Conservation (phyloP, 306 rosid genomes). For the Benincasa hispida region DNA sequence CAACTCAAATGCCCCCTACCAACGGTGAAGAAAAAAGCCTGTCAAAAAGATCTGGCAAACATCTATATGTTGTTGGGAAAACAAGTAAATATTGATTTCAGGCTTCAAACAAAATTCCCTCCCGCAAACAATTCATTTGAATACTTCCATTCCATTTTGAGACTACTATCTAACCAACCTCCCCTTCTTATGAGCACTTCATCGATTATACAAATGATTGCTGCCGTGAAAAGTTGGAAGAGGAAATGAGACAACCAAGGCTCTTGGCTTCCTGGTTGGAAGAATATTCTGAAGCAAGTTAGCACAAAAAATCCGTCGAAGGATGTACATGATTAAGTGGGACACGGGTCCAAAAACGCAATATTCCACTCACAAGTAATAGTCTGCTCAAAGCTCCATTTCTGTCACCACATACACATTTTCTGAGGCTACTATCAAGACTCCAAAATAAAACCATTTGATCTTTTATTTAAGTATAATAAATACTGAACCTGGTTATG, state of each 20-base stretch:
- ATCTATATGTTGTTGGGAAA: too few relatives aligned
- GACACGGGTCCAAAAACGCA: neutral
- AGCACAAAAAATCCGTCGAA: neutral
- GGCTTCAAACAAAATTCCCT: neutral
- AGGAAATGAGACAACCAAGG: neutral
- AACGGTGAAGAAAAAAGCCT: neutral
- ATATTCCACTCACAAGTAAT: neutral
- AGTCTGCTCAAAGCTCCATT: neutral
- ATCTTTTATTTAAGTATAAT: too few relatives aligned
- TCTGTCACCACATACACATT: neutral
- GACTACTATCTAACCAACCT: neutral
- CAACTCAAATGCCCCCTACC: neutral
- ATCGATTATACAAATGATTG: neutral
- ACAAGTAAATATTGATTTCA: neutral
- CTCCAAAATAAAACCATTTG: neutral
- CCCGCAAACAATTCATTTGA: neutral
- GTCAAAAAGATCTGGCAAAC: neutral
- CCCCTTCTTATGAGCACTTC: neutral
- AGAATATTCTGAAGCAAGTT: neutral
- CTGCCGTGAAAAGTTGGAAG: neutral
- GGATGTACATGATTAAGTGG: neutral
- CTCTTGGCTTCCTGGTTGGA: neutral
- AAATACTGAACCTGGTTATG: neutral
- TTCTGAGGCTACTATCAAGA: neutral
- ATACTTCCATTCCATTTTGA: neutral